Conservation (phyloP, 495 filamentous ascomycete genomes). For the Penicillium nucicola region DNA sequence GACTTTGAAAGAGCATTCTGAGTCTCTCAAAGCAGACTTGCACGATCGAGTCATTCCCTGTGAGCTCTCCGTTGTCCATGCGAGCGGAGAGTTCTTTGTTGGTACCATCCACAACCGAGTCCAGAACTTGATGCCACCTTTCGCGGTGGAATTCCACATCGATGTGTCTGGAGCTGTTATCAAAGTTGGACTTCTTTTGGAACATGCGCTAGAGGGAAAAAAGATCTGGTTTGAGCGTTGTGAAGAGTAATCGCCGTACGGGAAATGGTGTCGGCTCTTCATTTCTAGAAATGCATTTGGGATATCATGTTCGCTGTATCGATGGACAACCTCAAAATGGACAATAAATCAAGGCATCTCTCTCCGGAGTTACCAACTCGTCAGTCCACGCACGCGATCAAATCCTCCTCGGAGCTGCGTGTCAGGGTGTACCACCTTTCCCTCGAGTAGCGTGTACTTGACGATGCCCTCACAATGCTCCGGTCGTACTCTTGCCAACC, state of each 20-base stretch:
- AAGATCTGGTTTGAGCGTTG: conserved; percentile 24
- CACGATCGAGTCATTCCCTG: neutral
- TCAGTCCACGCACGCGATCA: conserved; percentile 68
- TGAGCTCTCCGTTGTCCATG: conserved; percentile 5
- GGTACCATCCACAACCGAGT: neutral
- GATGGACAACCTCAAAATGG: too few species aligned
- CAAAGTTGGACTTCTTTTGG: conserved; percentile 27
- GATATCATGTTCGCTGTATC: neutral
- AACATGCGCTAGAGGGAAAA: conserved; percentile 27
- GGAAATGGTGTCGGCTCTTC: neutral
- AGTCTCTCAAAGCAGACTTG: neutral
- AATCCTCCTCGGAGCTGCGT: conserved; percentile 86
- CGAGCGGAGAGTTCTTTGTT: conserved; percentile 17
- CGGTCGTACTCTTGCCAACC: conserved; percentile 82
- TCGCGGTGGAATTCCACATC: conserved; percentile 34
- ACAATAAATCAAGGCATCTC: neutral
- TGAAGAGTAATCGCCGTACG: neutral
- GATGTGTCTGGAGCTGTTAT: conserved; percentile 28
- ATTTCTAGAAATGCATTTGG: too few species aligned
- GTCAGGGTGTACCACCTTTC: conserved; percentile 88
- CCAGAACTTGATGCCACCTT: neutral
- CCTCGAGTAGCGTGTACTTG: conserved; percentile 81
- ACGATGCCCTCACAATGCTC: conserved; percentile 94
- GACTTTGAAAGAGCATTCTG: neutral
- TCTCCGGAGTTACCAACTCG: conserved; percentile 69